A percentile compares a stretch with the other conserved stretches of the same genome.
Evolutionary conservation across 2,329 filamentous ascomycete genomes (phyloP).

Genomic region (Aspergillus quadricinctus): DNA sequence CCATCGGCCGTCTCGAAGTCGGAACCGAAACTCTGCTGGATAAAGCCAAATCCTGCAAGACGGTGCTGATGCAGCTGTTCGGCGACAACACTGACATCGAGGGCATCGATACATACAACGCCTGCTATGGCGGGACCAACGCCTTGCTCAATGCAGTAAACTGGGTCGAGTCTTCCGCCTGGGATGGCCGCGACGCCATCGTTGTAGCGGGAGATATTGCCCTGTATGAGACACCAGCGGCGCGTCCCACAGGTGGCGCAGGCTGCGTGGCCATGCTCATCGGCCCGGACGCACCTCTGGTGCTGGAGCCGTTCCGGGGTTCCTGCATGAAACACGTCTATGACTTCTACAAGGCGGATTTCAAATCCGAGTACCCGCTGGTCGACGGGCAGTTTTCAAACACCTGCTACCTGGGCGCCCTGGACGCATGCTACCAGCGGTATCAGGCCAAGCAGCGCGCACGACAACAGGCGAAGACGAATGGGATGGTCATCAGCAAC

Average conservation of each 20-base stretch:
- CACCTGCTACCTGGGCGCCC: conserved; percentile 75
- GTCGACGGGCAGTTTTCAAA: conserved; percentile 81
- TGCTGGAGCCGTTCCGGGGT: conserved; percentile 71
- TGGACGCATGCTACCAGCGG: conserved; percentile 75
- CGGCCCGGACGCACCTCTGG: conserved; percentile 72
- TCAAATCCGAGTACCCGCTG: conserved; percentile 81
- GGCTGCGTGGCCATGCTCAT: conserved; percentile 75
- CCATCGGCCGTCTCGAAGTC: conserved; percentile 76
- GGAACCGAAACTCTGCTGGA: conserved; percentile 81
- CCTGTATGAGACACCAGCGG: conserved; percentile 77
- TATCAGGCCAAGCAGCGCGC: conserved; percentile 67
- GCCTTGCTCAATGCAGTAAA: conserved; percentile 78
- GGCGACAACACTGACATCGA: conserved; percentile 77
- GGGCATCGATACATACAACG: conserved; percentile 78
- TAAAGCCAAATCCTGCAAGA: conserved; percentile 90
- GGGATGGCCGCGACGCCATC: conserved; percentile 78
- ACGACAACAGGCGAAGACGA: conserved; percentile 28
- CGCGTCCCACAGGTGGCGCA: conserved; percentile 75
- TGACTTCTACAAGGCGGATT: conserved; percentile 86
- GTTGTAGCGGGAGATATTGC: conserved; percentile 80
- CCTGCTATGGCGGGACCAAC: conserved; percentile 83
- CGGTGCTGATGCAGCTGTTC: conserved; percentile 82
- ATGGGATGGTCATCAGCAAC: conserved; percentile 7
- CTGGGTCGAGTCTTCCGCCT: conserved; percentile 82
- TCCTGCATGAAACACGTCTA: conserved; percentile 80